Conservation (phyloP, 2,329 filamentous ascomycete genomes). For the Aspergillus phoenicis region DNA sequence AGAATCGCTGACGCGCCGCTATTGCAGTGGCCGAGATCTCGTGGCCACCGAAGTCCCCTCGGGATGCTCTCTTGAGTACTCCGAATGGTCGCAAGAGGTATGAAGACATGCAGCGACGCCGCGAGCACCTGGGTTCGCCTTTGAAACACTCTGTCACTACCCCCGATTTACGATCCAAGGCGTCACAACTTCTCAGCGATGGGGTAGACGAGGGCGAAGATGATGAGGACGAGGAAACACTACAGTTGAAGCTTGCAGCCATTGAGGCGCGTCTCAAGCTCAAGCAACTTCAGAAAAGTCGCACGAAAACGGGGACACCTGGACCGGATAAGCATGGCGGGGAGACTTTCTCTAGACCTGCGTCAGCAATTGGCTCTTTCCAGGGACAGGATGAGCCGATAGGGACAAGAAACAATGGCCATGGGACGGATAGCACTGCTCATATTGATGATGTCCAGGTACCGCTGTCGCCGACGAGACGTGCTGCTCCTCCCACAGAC, state of each 20-base stretch:
- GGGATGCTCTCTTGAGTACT: constrained; percentile 66
- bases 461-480: constrained; percentile 69
- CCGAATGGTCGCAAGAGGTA: constrained; percentile 79
- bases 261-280: constrained; percentile 86
- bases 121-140: constrained; percentile 70
- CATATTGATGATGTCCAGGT: constrained; percentile 63
- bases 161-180: constrained; percentile 40
- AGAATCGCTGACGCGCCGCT: not conserved
- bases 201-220: constrained; percentile 52
- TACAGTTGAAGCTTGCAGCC: constrained; percentile 81
- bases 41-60: constrained; percentile 66
- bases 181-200: constrained; percentile 35
- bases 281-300: constrained; percentile 75
- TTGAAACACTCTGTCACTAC: constrained; percentile 54
- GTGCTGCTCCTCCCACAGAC: constrained; percentile 49
- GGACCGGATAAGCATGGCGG: constrained; percentile 26
- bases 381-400: constrained; percentile 22
- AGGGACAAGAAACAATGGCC: constrained; percentile 15
- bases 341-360: constrained; percentile 24
- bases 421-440: constrained; percentile 19
- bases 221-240: constrained; percentile 84
- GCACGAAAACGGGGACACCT: constrained; percentile 28
- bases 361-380: constrained; percentile 29
- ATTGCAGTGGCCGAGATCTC: constrained; percentile 46
- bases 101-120: constrained; percentile 66